Percentiles rank a stretch among this genome's conserved stretches.
Conservation (phyloP, 495 filamentous ascomycete species). For the Penicillium verhagenii region DNA sequence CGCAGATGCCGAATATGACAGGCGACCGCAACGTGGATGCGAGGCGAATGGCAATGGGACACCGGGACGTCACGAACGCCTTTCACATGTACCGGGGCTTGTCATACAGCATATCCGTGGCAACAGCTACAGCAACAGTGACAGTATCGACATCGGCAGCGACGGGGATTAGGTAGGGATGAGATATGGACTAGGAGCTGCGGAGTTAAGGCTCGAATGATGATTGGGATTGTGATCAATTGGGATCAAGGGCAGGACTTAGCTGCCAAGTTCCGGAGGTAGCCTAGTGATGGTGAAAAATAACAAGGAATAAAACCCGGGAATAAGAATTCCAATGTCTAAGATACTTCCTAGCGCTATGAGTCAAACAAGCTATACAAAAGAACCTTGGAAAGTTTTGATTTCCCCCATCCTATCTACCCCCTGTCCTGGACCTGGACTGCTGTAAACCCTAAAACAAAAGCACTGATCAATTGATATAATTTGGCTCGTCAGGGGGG, state of each 20-base stretch:
- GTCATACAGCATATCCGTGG: conserved; percentile 19
- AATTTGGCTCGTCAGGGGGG: not conserved
- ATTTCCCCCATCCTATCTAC: too few relatives aligned
- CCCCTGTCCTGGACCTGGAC: not conserved
- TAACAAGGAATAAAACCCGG: not conserved
- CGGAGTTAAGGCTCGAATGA: too few relatives aligned
- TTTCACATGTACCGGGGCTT: conserved; percentile 23
- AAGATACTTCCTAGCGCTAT: too few relatives aligned
- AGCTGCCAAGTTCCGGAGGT: conserved; percentile 13
- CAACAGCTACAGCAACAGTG: not conserved
- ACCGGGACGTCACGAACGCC: conserved; percentile 18
- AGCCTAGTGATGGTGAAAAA: conserved; percentile 15
- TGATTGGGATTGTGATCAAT: too few relatives aligned
- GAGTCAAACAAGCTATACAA: not conserved
- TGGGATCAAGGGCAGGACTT: too few relatives aligned
- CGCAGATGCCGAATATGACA: conserved; percentile 7
- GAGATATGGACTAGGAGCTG: not conserved
- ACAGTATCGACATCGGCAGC: not conserved
- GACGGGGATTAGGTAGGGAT: not conserved
- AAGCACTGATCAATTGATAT: too few relatives aligned
- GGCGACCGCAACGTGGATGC: not conserved
- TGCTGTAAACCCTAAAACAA: too few relatives aligned
- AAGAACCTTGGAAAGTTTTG: not conserved
- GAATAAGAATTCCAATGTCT: too few relatives aligned
- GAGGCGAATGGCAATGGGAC: conserved; percentile 15